Evolutionary conservation across 179 eudicot species (phyloP).

Genomic region (Gypsophila paniculata): DNA sequence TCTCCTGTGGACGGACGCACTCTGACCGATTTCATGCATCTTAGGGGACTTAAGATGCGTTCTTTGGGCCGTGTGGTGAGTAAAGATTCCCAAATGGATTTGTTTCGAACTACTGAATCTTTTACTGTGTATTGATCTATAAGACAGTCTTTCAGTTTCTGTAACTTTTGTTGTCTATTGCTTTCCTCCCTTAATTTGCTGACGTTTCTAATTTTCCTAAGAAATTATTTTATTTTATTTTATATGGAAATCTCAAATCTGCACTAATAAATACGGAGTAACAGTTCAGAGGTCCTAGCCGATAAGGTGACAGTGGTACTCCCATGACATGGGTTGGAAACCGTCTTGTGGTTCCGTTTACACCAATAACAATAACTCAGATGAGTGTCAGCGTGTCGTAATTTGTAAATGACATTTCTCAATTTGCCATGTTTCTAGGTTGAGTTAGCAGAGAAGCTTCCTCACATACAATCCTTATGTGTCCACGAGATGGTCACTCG

Average conservation of each 20-base stretch:
- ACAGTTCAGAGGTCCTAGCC: no score
- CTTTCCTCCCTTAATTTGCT: background rate
- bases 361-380: background rate
- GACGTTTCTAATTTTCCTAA: background rate
- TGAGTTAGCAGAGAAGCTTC: slow-evolving; percentile 86
- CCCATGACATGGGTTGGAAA: no score
- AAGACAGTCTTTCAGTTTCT: background rate
- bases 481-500: slow-evolving; percentile 97
- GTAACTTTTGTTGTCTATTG: background rate
- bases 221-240: no score
- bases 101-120: background rate
- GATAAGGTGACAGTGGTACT: no score
- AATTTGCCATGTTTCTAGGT: slow-evolving; percentile 42
- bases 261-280: no score
- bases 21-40: slow-evolving; percentile 94
- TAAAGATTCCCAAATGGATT: background rate
- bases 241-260: no score
- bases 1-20: slow-evolving; percentile 99
- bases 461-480: slow-evolving; percentile 96
- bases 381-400: background rate
- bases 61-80: slow-evolving; percentile 95
- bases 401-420: background rate
- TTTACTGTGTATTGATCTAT: no score
- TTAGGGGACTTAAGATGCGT: slow-evolving; percentile 82
- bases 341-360: no score